Base-by-base conservation (phyloP, 192 early-diverging fungal species). In the Coemansia sp. region DNA sequence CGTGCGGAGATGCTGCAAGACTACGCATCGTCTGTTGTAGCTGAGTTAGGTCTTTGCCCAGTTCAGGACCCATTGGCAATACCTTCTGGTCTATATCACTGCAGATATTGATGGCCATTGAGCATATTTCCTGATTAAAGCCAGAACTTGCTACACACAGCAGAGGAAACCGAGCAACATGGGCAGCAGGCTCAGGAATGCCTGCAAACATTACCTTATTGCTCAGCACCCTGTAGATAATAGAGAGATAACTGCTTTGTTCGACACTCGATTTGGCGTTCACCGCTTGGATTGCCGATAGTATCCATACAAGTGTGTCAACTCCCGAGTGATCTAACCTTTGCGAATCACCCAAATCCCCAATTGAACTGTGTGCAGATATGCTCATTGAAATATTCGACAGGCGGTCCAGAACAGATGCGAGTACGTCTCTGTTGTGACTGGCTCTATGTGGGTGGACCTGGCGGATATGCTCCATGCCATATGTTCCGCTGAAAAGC, bases 131-230 rank as follows among this genome's bases (percentile, higher is more conserved):
- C 48, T 41, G 46, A 47, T 26, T 61, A 41, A 68, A 68, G 40
- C 67, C 67, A 58, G 58, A 48, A 5, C 41, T 54, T 12, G 67
- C 67, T 11, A 68, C 48, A 42, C 46, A 68, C 59, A 68, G 36
- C 43, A 68, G 22, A 3, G 67, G 67, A 12, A 68, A 68, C 2
- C 67, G 67, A 16, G 67, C 67, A 45, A 68, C 36, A 32, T 59
- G 26, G n/a, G 21, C 21, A 8, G 54, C n/a, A 18, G 37, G 45
- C 9, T 12, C 21, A 5, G 67, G 67, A 6, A 68, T 40, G 21
- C 43, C 40, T 26, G 36, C 40, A 47, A 62, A 15, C 13, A 62
- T 8, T 5, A 22, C 9, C 40, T 41, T 48, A 2, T 5, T 61
- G 21, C 32, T 43, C 57, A 62, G 19, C 12, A 41, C 54, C 4